Conservation (phyloP, 495 filamentous ascomycete species). For the Podospora tetraspora region DNA sequence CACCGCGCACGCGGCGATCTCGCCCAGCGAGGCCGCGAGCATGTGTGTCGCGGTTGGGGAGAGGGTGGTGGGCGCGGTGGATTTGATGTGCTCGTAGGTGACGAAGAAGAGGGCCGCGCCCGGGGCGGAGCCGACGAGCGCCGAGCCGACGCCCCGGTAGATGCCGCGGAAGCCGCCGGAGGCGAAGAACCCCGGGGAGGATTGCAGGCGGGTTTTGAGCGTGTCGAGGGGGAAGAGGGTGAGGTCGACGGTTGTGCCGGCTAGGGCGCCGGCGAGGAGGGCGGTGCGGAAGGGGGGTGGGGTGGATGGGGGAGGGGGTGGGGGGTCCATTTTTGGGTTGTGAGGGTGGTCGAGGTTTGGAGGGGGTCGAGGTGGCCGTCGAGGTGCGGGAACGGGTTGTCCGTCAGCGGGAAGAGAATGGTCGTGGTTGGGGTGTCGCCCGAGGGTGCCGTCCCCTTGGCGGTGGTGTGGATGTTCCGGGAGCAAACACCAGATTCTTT, state of each 20-base stretch:
- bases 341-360: background rate
- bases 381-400: background rate
- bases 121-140: conserved; percentile 85
- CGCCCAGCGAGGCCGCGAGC: conserved; percentile 79
- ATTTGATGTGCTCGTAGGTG: conserved; percentile 83
- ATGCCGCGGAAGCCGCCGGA: conserved; percentile 70
- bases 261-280: conserved; percentile 68
- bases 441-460: background rate
- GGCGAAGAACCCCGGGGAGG: conserved; percentile 68
- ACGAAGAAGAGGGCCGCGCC: conserved; percentile 98
- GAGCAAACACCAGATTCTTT: background rate
- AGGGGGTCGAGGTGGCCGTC: background rate
- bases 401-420: background rate
- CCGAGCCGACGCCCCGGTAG: conserved; percentile 64
- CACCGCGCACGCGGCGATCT: conserved; percentile 87
- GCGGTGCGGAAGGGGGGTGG: conserved; percentile 47
- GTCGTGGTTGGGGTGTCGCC: background rate
- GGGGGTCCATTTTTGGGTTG: background rate
- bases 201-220: conserved; percentile 89
- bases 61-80: conserved; percentile 1
- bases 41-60: conserved; percentile 52
- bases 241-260: conserved; percentile 84
- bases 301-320: conserved; percentile 8
- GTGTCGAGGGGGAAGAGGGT: conserved; percentile 90
- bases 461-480: background rate